Evolutionary conservation across 106 monocot species (phyloP).

Genomic region (Gastrodia elata): DNA sequence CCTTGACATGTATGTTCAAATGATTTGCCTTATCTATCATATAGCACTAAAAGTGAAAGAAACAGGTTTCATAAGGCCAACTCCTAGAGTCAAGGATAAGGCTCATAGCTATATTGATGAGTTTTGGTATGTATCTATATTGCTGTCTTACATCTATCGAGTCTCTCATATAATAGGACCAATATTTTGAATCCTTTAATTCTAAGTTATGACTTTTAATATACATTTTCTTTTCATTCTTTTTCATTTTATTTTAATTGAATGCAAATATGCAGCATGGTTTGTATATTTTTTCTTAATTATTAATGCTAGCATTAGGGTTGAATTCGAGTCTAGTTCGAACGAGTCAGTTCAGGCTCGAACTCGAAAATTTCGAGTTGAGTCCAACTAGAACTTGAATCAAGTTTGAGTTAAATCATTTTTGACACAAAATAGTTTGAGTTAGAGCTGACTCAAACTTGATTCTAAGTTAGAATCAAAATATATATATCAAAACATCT

Average conservation of each 20-base stretch:
- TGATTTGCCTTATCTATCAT: too few species aligned
- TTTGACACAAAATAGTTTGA: too few species aligned
- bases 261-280: background rate
- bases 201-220: background rate
- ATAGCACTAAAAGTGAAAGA: background rate
- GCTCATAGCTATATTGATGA: background rate
- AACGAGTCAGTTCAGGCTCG: too few species aligned
- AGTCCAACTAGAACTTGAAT: too few species aligned
- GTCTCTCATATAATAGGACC: background rate
- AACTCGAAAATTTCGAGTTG: too few species aligned
- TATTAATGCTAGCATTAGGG: background rate
- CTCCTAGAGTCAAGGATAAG: background rate
- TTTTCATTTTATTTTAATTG: background rate
- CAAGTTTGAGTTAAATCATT: too few species aligned
- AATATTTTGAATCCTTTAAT: background rate
- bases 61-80: background rate
- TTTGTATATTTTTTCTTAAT: background rate
- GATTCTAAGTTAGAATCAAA: too few species aligned
- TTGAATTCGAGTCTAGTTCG: too few species aligned
- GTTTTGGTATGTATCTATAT: background rate
- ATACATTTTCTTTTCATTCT: background rate
- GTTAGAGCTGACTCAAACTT: too few species aligned
- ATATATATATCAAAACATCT: too few species aligned
- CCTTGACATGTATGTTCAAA: too few species aligned
- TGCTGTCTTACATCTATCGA: background rate